Percentiles rank a stretch among this genome's conserved stretches.
phyloP scores from a whole-genome alignment of 192 early-diverging fungal genomes.

The Entomortierella lignicola region DNA sequence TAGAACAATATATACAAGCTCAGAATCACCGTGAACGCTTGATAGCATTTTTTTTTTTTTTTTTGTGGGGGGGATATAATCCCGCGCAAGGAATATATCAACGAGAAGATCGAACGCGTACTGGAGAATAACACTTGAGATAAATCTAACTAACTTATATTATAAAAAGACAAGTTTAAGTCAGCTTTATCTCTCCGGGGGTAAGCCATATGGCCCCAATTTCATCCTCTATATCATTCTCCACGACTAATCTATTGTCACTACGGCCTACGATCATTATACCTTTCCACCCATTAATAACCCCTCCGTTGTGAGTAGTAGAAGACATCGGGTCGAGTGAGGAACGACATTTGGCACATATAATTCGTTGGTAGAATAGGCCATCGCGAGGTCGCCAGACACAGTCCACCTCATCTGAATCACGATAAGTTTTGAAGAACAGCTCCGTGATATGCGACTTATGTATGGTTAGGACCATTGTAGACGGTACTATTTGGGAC shows the following conservation, averaged over 20 bases:
- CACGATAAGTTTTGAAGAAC: background rate
- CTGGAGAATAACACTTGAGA: constrained; percentile 18
- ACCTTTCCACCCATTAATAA: constrained; percentile 24
- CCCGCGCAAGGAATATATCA: constrained; percentile 87
- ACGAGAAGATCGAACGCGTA: constrained; percentile 79
- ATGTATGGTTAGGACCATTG: background rate
- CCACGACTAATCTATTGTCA: background rate
- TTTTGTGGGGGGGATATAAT: constrained; percentile 88
- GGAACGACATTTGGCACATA: constrained; percentile 9
- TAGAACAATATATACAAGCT: constrained; percentile 20
- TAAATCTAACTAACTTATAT: no score
- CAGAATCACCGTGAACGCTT: constrained; percentile 94
- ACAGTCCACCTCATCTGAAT: constrained; percentile 19
- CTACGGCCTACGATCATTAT: constrained; percentile 13
- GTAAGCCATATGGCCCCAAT: constrained; percentile 20
- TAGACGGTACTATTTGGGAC: background rate
- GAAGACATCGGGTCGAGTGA: no score
- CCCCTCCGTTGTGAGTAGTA: background rate
- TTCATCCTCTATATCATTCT: constrained; percentile 4
- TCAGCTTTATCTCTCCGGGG: constrained; percentile 10
- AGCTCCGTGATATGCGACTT: constrained; percentile 7
- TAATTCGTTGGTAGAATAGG: constrained; percentile 24
- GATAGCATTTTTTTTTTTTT: constrained; percentile 77
- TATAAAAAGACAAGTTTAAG: background rate
- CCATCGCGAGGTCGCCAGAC: constrained; percentile 20